phyloP scores from a whole-genome alignment of 2,329 filamentous ascomycete species.

The Pseudogymnoascus sp. region DNA sequence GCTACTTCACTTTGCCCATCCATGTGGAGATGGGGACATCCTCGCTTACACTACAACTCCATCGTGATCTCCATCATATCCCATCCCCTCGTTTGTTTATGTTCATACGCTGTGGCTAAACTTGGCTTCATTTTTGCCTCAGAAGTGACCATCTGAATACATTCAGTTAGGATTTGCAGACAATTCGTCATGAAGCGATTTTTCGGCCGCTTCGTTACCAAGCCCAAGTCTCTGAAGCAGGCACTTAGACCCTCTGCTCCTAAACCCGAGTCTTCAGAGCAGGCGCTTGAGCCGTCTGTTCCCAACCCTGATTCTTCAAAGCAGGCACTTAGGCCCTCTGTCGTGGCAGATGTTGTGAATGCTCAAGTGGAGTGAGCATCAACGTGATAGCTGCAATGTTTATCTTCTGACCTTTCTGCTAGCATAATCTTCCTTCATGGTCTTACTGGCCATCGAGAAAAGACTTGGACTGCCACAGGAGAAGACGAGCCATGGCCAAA shows the following conservation, averaged over 20 bases:
- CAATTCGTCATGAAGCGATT: neutral
- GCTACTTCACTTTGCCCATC: too few relatives aligned
- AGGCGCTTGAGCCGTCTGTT: neutral
- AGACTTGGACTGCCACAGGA: conserved; percentile 32
- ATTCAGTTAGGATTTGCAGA: too few relatives aligned
- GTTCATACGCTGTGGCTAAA: neutral
- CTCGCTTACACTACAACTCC: too few relatives aligned
- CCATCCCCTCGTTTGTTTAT: neutral
- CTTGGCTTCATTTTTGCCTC: neutral
- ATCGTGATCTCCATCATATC: too few relatives aligned
- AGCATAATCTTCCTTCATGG: conserved; percentile 36
- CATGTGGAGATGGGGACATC: too few relatives aligned
- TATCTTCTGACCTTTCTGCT: conserved; percentile 1
- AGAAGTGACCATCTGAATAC: neutral
- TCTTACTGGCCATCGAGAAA: conserved; percentile 32
- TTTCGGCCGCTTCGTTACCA: neutral
- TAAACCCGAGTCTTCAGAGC: neutral
- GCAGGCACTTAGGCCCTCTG: neutral
- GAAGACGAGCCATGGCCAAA: conserved; percentile 29
- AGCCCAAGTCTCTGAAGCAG: neutral
- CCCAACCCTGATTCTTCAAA: neutral
- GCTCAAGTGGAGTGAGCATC: neutral
- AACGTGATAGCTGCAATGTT: neutral
- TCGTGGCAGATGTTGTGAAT: neutral
- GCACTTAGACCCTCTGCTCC: too few relatives aligned